Base-by-base conservation (phyloP, 345 rosid genomes). In the Punica granatum region DNA sequence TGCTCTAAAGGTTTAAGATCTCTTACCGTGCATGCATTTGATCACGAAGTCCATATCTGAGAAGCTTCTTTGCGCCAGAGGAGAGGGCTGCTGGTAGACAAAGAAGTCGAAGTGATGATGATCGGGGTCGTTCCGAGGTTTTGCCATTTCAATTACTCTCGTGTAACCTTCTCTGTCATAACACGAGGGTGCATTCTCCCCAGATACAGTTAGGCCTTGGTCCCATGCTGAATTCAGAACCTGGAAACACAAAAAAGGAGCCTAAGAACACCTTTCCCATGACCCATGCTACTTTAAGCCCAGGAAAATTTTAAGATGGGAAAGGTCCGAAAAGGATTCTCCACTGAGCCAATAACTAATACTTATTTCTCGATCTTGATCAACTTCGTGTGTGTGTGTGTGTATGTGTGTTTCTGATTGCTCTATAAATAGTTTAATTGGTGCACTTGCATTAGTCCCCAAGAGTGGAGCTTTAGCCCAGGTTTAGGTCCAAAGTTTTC, bases 181-280 rank as follows among this genome's bases (percentile, higher is more conserved):
- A 76, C 94, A 88, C 51, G 94, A 78, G 18, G 81, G 78, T 15
- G 76, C 75, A 75, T 93, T 93, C 77, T 83, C 87, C 56, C 98
- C 97, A 1, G 88, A 89, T 60, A 85, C 75, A 16, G 59, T 19
- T 78, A 93, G 72, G 67, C 88, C 94, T 21, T 76, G 81, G 67
- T 90, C 98, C 97, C 98, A 90, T 37, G 92, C 97, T 35, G 87
- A 86, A 77, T 88, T 87, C 53, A 93, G 64, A 76, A 93, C 84
- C 98, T 93, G 76, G 64, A 63, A 32, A 23, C 31, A 23, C 30
- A 25, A 36, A 36, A 31, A 7, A 7, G 16, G 21, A 58, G 6
- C 33, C 1, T 14, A 0, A 26, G 26, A 12, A 23, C 60, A 18
- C n/a, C 8, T 49, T 49, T 49, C 6, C 56, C 6, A 49, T 7